Evolutionary conservation across 805 yeast genomes (phyloP).

Genomic region (Lachancea fermentati): DNA sequence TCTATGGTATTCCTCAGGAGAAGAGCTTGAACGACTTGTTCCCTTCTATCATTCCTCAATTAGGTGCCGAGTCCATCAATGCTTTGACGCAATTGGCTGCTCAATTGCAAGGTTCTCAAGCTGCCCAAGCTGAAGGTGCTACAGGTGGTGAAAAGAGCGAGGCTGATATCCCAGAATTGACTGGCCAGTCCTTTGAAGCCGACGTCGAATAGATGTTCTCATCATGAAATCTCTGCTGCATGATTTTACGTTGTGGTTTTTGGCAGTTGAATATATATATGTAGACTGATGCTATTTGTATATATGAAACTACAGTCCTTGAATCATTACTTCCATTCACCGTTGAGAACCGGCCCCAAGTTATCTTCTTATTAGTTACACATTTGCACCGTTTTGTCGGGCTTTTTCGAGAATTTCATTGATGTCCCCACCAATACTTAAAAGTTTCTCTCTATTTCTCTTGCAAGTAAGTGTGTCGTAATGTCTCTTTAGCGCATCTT

Average conservation of each 20-base stretch:
- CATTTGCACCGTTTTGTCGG: conserved; percentile 24
- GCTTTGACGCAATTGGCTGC: conserved; percentile 86
- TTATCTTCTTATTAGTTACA: conserved; percentile 6
- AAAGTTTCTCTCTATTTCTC: conserved; percentile 55
- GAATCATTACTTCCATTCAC: neutral
- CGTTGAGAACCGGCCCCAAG: neutral
- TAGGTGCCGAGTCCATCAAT: conserved; percentile 92
- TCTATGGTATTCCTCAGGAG: conserved; percentile 93
- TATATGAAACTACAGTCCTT: neutral
- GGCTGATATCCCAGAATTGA: conserved; percentile 59
- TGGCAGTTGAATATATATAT: neutral
- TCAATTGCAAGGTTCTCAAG: conserved; percentile 63
- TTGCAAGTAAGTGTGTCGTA: conserved; percentile 69
- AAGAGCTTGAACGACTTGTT: conserved; percentile 87
- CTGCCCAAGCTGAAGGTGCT: conserved; percentile 43
- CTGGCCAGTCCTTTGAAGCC: conserved; percentile 28
- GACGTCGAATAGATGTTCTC: conserved; percentile 34
- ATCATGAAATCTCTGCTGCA: neutral
- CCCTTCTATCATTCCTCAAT: conserved; percentile 91
- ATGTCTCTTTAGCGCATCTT: conserved; percentile 77
- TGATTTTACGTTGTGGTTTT: neutral
- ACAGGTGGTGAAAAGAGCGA: conserved; percentile 50
- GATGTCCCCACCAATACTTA: conserved; percentile 35
- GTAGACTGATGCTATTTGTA: neutral
- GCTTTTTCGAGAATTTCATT: conserved; percentile 30